These are phyloP conservation scores for Botrytis pseudocinerea DNA, from an alignment of 2,329 filamentous ascomycete genomes.

Conservation along the genomic window DNA sequence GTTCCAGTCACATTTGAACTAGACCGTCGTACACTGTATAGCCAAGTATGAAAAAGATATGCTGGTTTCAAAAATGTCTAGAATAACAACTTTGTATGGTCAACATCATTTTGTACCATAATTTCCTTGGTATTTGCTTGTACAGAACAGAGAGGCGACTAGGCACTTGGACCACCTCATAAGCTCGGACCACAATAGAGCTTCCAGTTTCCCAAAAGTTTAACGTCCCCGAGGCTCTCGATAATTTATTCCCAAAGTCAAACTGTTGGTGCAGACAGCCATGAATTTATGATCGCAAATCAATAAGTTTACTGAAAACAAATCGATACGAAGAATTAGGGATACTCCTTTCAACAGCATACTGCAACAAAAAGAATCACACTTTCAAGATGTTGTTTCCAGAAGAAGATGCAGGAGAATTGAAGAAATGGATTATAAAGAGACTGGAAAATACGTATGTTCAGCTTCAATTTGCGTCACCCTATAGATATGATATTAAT, in stretches of 20 bases:
- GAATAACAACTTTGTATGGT: background rate
- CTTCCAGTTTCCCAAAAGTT: slow-evolving; percentile 12
- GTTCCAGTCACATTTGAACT: rapidly evolving
- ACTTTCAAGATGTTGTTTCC: slow-evolving; percentile 57
- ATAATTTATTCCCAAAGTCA: background rate
- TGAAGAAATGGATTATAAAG: slow-evolving; percentile 78
- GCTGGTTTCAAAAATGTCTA: background rate
- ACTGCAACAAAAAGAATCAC: background rate
- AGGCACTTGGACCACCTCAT: background rate
- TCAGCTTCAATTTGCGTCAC: slow-evolving; percentile 28
- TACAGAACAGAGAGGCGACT: background rate
- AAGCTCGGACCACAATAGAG: slow-evolving; percentile 12
- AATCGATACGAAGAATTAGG: background rate
- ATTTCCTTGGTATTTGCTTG: background rate
- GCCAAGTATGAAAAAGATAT: background rate
- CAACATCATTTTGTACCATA: background rate
- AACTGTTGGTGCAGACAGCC: slow-evolving; percentile 8
- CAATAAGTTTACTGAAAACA: background rate
- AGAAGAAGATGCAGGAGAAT: slow-evolving; percentile 59
- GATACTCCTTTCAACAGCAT: background rate
- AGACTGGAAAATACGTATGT: slow-evolving; percentile 72
- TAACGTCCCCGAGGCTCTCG: background rate
- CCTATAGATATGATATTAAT: slow-evolving; percentile 9
- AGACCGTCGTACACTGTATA: background rate
- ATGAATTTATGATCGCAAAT: slow-evolving; percentile 11